phyloP scores from a whole-genome alignment of 73 alveolate genomes.

The Paramecium octaurelia region DNA sequence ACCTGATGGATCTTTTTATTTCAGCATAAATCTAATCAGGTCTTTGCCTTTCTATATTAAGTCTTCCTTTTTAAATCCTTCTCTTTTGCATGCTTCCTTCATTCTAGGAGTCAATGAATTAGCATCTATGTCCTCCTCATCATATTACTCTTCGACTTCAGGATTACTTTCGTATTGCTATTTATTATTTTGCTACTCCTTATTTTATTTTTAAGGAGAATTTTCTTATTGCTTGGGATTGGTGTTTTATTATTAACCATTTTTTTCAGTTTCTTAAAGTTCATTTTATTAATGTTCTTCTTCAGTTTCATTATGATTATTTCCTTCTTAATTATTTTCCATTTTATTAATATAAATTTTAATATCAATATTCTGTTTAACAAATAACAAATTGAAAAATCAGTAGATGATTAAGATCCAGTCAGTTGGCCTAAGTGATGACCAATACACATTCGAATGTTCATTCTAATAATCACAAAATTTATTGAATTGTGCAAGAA shows the following conservation, averaged over 20 bases:
- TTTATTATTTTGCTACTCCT: not conserved
- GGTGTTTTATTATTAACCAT: not conserved
- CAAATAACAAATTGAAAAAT: not conserved
- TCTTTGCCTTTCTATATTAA: not conserved
- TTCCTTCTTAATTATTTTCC: not conserved
- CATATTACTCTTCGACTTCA: not conserved
- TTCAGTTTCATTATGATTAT: not conserved
- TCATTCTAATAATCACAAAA: not conserved
- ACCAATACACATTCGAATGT: not conserved
- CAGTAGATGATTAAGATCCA: not conserved
- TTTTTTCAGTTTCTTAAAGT: not conserved
- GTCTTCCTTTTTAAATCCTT: slow-evolving; percentile 25
- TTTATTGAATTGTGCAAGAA: not conserved
- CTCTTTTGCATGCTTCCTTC: slow-evolving; percentile 44
- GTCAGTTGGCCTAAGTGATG: no score
- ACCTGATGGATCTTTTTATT: slow-evolving; percentile 40
- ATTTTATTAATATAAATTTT: not conserved
- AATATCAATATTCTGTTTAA: not conserved
- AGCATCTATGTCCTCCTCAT: not conserved
- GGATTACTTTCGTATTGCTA: not conserved
- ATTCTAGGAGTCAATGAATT: slow-evolving; percentile 30
- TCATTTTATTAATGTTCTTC: not conserved
- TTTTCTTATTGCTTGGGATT: not conserved
- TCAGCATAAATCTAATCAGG: not conserved
- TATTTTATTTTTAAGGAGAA: not conserved